Base-by-base conservation (phyloP, 371 early-diverging fungal species). In the Apophysomyces elegans region DNA sequence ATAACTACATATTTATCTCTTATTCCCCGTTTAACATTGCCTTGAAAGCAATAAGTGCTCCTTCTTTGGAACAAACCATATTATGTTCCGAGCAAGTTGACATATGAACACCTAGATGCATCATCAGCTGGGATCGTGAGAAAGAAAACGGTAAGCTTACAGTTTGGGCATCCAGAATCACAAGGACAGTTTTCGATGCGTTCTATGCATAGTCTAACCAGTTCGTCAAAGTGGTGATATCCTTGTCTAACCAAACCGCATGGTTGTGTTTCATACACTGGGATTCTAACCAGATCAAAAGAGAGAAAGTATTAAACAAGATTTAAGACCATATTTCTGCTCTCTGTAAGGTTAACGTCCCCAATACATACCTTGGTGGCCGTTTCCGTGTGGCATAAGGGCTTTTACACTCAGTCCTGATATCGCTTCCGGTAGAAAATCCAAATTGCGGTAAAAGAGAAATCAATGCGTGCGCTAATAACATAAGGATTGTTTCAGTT, bases 391-490 rank as follows among this genome's bases (percentile, higher is more conserved):
- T 70, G 11, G 83, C 83, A 58, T 76, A 58, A n/a, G 84, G 79
- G 12, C 74, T 80, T 60, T 84, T 84, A 56, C 84, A 84, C 61
- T 84, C 79, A 5, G 81, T 83, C 41, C 69, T 62, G 9, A 83
- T 26, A 69, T 71, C 76, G 7, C 32, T 59, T 16, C 41, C n/a
- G 5, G 68, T 54, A 14, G 75, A 71, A 11, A 45, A 70, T 9
- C 74, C 54, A 47, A 73, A 74, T 8, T 58, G 63, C 38, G 84
- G 79, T 8, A 83, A 21, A 8, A 74, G 43, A 1, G 76, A 74
- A 32, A 80, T 77, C 57, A 83, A 38, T 2, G 70, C 69, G 68
- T 84, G 84, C 0, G 73, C 84, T 77, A 61, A 56, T 50, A 18
- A 26, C 32, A 26, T 26, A 54, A 61, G 46, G 37, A 43, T 46